A percentile compares a stretch with the other conserved stretches of the same genome.
These are phyloP conservation scores for Fusarium miscanthi DNA, from an alignment of 2,329 filamentous ascomycete genomes.

Conservation along the genomic window DNA sequence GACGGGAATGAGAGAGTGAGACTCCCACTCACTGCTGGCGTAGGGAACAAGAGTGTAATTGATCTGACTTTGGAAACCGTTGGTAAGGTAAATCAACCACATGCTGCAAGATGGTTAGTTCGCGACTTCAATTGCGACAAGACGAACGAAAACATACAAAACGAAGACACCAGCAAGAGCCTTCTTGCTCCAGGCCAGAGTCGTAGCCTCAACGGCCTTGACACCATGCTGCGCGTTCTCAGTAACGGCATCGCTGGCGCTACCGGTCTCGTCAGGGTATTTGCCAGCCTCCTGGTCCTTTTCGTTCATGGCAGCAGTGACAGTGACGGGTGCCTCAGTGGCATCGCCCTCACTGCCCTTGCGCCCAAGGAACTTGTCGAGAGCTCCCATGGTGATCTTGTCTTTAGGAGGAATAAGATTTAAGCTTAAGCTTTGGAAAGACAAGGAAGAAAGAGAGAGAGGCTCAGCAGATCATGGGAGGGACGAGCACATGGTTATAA, in stretches of 20 bases:
- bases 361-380: conserved; percentile 34
- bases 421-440: conserved; percentile 20
- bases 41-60: conserved; percentile 56
- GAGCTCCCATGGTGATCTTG: conserved; percentile 31
- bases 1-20: conserved; percentile 65
- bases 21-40: conserved; percentile 62
- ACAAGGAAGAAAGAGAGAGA: conserved; percentile 9
- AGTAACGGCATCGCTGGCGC: conserved; percentile 19
- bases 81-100: conserved; percentile 63
- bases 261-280: conserved; percentile 16
- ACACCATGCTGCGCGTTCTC: conserved; percentile 53
- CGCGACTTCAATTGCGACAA: neutral
- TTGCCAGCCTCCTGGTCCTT: conserved; percentile 31
- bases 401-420: conserved; percentile 1
- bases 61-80: conserved; percentile 60
- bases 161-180: conserved; percentile 51
- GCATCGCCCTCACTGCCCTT: conserved; percentile 21
- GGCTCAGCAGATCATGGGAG: neutral
- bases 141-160: conserved; percentile 40
- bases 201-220: conserved; percentile 54
- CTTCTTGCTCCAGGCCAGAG: conserved; percentile 54
- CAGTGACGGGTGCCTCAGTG: conserved; percentile 20
- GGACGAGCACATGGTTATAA: conserved; percentile 11
- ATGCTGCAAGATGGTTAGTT: conserved; percentile 45
- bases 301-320: conserved; percentile 23